These are phyloP conservation scores for Metarhizium guizhouense DNA, from an alignment of 2,329 filamentous ascomycete genomes.

Conservation along the genomic window DNA sequence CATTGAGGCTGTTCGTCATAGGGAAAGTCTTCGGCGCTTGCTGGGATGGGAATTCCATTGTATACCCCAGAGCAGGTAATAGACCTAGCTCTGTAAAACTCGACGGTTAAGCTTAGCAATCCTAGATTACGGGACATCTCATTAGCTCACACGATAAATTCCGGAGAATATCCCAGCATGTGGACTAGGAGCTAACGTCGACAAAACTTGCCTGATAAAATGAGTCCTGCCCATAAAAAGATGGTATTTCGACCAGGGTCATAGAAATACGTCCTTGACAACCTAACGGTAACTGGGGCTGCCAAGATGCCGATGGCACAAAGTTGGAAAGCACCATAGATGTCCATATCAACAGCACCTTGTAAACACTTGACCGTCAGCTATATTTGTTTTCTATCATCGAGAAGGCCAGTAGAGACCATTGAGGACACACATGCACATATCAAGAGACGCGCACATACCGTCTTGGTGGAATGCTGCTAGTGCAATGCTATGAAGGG, in stretches of 20 bases:
- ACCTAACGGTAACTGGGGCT: slow-evolving; percentile 51
- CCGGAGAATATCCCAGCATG: too few species aligned
- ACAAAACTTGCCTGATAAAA: slow-evolving; percentile 43
- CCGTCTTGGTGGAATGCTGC: slow-evolving; percentile 49
- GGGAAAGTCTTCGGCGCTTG: slow-evolving; percentile 29
- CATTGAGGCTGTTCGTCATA: slow-evolving; percentile 34
- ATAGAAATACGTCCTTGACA: slow-evolving; percentile 56
- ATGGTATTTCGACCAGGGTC: slow-evolving; percentile 56
- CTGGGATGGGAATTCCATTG: slow-evolving; percentile 25
- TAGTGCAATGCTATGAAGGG: slow-evolving; percentile 54
- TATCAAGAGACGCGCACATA: slow-evolving; percentile 22
- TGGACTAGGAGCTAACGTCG: neutral
- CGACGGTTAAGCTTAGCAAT: slow-evolving; percentile 51
- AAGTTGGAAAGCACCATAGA: slow-evolving; percentile 59
- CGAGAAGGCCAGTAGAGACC: neutral
- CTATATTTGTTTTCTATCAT: neutral
- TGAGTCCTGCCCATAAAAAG: slow-evolving; percentile 54
- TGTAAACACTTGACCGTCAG: neutral
- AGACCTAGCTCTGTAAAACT: slow-evolving; percentile 49
- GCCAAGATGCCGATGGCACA: slow-evolving; percentile 58
- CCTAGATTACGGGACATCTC: slow-evolving; percentile 25
- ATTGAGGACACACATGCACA: neutral
- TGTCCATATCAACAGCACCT: slow-evolving; percentile 59
- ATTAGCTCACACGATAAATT: neutral
- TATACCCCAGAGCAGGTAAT: slow-evolving; percentile 31